phyloP scores from a whole-genome alignment of 2,329 filamentous ascomycete species.

The Phialophora tarda region DNA sequence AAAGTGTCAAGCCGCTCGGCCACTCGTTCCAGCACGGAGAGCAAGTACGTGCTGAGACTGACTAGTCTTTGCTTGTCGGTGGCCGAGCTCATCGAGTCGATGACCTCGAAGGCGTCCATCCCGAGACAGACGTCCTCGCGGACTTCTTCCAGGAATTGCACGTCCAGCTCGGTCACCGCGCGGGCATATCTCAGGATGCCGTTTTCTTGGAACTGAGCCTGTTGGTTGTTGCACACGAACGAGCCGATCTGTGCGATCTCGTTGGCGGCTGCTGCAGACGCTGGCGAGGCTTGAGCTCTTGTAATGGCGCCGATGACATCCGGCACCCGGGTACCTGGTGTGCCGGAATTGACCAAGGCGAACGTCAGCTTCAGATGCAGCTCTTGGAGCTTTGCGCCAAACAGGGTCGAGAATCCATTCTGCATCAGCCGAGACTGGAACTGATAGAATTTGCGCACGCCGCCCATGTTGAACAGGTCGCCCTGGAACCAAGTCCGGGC shows the following conservation, averaged over 20 bases:
- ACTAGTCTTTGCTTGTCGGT: constrained; percentile 51
- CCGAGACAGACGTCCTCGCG: constrained; percentile 42
- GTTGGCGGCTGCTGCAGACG: constrained; percentile 18
- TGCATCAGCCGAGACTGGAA: constrained; percentile 29
- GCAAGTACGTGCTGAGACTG: constrained; percentile 50
- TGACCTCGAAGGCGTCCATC: constrained; percentile 61
- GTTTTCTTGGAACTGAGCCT: constrained; percentile 29
- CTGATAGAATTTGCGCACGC: constrained; percentile 29
- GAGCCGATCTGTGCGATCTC: constrained; percentile 28
- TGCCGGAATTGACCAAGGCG: constrained; percentile 23
- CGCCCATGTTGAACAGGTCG: constrained; percentile 28
- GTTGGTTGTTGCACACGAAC: constrained; percentile 29
- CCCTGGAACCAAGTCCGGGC: constrained; percentile 28
- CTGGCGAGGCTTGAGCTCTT: constrained; percentile 21
- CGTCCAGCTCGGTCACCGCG: constrained; percentile 29
- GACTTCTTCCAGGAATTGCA: constrained; percentile 28
- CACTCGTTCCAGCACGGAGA: constrained; percentile 61
- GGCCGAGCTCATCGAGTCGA: constrained; percentile 51
- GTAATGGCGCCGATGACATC: constrained; percentile 33
- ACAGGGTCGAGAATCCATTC: constrained; percentile 28
- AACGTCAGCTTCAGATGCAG: constrained; percentile 29
- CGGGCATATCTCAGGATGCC: constrained; percentile 26
- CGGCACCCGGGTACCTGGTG: constrained; percentile 22
- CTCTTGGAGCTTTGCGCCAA: constrained; percentile 29
- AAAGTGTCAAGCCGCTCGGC: constrained; percentile 59